These are phyloP conservation scores for Neonothopanus nambi DNA, from an alignment of 1,284 basidiomycete genomes.

Conservation along the genomic window DNA sequence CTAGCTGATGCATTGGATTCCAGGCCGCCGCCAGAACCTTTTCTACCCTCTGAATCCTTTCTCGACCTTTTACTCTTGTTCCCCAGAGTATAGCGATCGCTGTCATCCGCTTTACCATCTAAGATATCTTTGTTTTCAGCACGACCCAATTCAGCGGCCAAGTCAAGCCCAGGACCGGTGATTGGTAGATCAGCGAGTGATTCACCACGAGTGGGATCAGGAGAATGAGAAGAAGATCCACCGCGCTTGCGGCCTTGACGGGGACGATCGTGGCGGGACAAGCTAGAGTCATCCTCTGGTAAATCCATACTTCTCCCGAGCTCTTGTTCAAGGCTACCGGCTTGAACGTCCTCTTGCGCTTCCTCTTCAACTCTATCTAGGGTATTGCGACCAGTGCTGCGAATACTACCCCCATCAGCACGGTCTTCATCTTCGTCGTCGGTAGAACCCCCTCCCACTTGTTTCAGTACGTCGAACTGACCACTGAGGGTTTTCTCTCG, in stretches of 20 bases:
- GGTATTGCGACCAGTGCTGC: constrained; percentile 55
- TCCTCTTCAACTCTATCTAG: constrained; percentile 63
- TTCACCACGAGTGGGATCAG: constrained; percentile 58
- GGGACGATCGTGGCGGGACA: constrained; percentile 37
- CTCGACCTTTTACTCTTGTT: constrained; percentile 54
- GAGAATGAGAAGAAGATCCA: constrained; percentile 48
- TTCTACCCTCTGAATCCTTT: constrained; percentile 39
- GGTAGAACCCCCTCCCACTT: constrained; percentile 59
- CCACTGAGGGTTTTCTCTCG: constrained; percentile 88
- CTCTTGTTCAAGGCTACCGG: constrained; percentile 36
- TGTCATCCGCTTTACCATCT: constrained; percentile 51
- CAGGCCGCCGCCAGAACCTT: constrained; percentile 35
- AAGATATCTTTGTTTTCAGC: constrained; percentile 81
- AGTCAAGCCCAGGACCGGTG: constrained; percentile 83
- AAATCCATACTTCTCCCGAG: constrained; percentile 38
- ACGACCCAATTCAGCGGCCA: constrained; percentile 87
- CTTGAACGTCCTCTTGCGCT: constrained; percentile 23
- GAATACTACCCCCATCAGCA: constrained; percentile 53
- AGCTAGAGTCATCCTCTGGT: constrained; percentile 39
- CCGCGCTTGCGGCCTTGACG: constrained; percentile 54
- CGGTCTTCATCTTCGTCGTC: constrained; percentile 46
- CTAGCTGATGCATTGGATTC: constrained; percentile 43
- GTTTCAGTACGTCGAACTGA: constrained; percentile 72
- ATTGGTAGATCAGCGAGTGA: constrained; percentile 79
- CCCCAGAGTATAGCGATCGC: constrained; percentile 45